phyloP scores from a whole-genome alignment of 768 basidiomycete species.

The Leccinellum luteum region DNA sequence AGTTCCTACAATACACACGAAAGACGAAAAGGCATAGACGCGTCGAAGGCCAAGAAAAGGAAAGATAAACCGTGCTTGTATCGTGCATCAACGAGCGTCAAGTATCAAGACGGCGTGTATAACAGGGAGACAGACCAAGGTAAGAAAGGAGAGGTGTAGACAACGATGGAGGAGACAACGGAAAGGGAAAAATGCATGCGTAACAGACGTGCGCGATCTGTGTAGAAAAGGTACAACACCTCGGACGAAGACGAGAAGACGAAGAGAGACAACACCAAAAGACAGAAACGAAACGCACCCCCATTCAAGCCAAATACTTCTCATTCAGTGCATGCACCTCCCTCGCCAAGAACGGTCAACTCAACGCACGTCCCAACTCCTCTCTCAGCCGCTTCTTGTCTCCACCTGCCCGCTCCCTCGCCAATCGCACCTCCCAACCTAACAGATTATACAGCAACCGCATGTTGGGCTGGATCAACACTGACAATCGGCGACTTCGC shows the following conservation, averaged over 20 bases:
- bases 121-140: neutral
- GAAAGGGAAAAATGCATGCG: neutral
- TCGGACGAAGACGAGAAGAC: neutral
- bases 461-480: too few relatives aligned
- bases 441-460: too few relatives aligned
- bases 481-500: too few relatives aligned
- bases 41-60: neutral
- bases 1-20: neutral
- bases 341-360: slow-evolving; percentile 81
- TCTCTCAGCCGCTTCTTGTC: too few relatives aligned
- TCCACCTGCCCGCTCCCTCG: slow-evolving; percentile 62
- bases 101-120: neutral
- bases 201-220: neutral
- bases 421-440: slow-evolving; percentile 96
- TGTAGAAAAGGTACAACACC: neutral
- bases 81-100: neutral
- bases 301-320: slow-evolving; percentile 67
- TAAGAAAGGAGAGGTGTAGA: neutral
- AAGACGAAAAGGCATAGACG: neutral
- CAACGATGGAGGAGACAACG: neutral
- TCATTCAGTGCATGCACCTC: slow-evolving; percentile 86
- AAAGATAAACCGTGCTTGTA: too few relatives aligned
- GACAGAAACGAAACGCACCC: neutral
- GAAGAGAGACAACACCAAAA: too few relatives aligned
- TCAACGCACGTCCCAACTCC: slow-evolving; percentile 70